phyloP scores from a whole-genome alignment of 2,329 filamentous ascomycete genomes.

The Balansia obtecta region DNA sequence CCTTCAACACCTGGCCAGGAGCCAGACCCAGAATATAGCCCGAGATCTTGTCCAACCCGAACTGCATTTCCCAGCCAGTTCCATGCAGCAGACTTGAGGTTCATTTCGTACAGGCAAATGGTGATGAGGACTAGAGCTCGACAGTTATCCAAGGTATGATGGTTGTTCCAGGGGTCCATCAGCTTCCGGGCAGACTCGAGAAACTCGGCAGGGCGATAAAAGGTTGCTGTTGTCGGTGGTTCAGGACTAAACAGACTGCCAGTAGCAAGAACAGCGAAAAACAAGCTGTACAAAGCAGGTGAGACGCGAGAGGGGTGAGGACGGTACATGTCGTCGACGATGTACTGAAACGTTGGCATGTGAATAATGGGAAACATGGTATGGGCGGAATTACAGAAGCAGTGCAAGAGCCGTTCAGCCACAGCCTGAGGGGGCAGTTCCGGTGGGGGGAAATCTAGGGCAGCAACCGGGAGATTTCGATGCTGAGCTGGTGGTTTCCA shows the following conservation, averaged over 20 bases:
- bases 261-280: constrained; percentile 74
- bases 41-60: constrained; percentile 70
- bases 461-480: constrained; percentile 35
- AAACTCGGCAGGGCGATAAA: constrained; percentile 45
- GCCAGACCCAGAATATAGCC: constrained; percentile 63
- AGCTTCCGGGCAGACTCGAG: constrained; percentile 58
- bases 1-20: constrained; percentile 63
- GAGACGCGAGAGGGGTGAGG: constrained; percentile 45
- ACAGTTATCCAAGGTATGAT: constrained; percentile 63
- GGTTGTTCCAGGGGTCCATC: constrained; percentile 72
- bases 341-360: constrained; percentile 69
- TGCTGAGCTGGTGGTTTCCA: constrained; percentile 66
- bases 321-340: constrained; percentile 67
- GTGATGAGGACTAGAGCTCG: constrained; percentile 61
- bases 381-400: constrained; percentile 69
- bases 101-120: constrained; percentile 74
- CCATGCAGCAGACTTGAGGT: constrained; percentile 75
- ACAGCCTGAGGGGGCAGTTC: constrained; percentile 57
- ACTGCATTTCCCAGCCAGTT: constrained; percentile 74
- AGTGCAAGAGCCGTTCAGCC: constrained; percentile 59
- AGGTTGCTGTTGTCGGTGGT: constrained; percentile 36
- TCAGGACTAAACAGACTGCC: constrained; percentile 62
- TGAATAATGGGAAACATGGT: constrained; percentile 75
- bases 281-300: constrained; percentile 62
- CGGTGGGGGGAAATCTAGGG: constrained; percentile 43